Conservation (phyloP, 2,329 filamentous ascomycete genomes). For the Trichoderma gracile region DNA sequence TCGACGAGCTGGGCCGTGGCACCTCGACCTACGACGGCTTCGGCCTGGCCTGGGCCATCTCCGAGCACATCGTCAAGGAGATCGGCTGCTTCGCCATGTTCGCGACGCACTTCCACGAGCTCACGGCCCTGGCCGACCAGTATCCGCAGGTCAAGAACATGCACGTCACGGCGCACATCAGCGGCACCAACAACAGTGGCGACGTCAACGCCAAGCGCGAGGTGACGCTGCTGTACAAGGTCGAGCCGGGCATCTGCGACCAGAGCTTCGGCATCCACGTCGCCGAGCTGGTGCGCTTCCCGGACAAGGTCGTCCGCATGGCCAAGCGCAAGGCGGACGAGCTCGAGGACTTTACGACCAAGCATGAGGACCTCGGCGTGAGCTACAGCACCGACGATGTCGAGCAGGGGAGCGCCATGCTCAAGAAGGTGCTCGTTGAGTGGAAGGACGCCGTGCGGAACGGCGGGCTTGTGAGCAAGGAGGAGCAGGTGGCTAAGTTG, state of each 20-base stretch:
- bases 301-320: constrained; percentile 97
- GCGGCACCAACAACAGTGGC: constrained; percentile 45
- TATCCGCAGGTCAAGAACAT: constrained; percentile 88
- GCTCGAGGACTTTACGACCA: constrained; percentile 89
- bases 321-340: constrained; percentile 99
- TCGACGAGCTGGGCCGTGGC: constrained; percentile 93
- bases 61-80: constrained; percentile 93
- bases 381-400: constrained; percentile 81
- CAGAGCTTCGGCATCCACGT: constrained; percentile 99
- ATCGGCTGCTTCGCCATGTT: constrained; percentile 95
- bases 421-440: constrained; percentile 78
- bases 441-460: constrained; percentile 79
- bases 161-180: constrained; percentile 94
- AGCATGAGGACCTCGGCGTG: constrained; percentile 63
- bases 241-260: constrained; percentile 92
- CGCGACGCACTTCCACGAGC: constrained; percentile 96
- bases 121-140: constrained; percentile 85
- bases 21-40: constrained; percentile 99
- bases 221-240: constrained; percentile 95
- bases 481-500: constrained; percentile 77
- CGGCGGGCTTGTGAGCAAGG: constrained; percentile 59
- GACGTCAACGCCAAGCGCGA: constrained; percentile 63
- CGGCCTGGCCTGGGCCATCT: constrained; percentile 98
- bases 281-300: constrained; percentile 93
- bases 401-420: constrained; percentile 78